These are phyloP conservation scores for Lactarius quietus DNA, from an alignment of 768 basidiomycete genomes.

Conservation along the genomic window DNA sequence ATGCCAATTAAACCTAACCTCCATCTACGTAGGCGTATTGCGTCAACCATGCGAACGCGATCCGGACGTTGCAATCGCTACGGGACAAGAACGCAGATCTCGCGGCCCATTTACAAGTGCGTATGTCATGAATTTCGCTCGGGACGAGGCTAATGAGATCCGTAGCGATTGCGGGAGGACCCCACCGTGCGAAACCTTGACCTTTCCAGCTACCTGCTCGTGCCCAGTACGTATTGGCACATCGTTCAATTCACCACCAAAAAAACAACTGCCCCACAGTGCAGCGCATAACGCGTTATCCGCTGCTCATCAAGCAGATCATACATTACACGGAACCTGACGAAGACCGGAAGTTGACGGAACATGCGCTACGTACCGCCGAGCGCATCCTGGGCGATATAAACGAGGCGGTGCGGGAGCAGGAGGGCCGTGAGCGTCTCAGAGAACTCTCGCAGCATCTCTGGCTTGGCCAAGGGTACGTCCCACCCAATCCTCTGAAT, in stretches of 20 bases:
- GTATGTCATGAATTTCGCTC: background rate
- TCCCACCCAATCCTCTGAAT: background rate
- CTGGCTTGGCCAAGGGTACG: conserved; percentile 85
- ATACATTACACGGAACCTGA: conserved; percentile 71
- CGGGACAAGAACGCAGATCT: conserved; percentile 66
- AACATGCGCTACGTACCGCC: conserved; percentile 53
- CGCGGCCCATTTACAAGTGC: conserved; percentile 62
- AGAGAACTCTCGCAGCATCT: conserved; percentile 70
- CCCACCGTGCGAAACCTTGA: conserved; percentile 78
- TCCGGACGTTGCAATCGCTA: conserved; percentile 69
- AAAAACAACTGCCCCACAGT: conserved; percentile 44
- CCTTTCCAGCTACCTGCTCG: conserved; percentile 84
- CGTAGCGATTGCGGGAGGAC: conserved; percentile 70
- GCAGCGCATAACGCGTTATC: conserved; percentile 96
- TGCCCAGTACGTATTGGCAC: conserved; percentile 65
- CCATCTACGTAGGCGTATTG: conserved; percentile 83
- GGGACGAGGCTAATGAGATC: conserved; percentile 11
- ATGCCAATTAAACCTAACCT: background rate
- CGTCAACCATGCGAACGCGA: conserved; percentile 78
- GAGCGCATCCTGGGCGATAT: conserved; percentile 75
- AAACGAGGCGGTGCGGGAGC: conserved; percentile 85
- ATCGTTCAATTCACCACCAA: background rate
- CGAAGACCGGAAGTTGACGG: conserved; percentile 55
- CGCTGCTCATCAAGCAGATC: conserved; percentile 84
- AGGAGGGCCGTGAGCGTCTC: conserved; percentile 77